Evolutionary conservation across 345 rosid species (phyloP).

Genomic region (Citrus maxima): DNA sequence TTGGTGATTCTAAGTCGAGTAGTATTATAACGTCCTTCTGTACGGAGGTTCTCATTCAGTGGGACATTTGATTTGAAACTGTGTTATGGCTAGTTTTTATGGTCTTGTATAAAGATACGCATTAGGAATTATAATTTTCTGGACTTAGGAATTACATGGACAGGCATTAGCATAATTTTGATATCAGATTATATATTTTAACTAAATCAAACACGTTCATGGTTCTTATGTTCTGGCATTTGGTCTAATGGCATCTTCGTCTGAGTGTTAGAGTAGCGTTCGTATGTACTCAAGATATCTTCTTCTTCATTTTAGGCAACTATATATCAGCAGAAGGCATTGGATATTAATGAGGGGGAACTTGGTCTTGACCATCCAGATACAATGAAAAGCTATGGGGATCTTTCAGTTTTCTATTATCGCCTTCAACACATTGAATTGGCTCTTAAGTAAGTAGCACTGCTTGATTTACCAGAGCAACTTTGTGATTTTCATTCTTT

Average conservation of each 20-base stretch:
- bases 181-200: not conserved
- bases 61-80: too few relatives aligned
- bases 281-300: constrained; percentile 4
- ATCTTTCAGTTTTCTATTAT: constrained; percentile 71
- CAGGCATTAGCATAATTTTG: not conserved
- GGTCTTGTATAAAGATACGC: not conserved
- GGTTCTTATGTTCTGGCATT: not conserved
- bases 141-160: not conserved
- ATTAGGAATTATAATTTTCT: not conserved
- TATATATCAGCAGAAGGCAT: constrained; percentile 88
- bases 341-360: constrained; percentile 91
- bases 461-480: constrained; percentile 1
- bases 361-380: constrained; percentile 96
- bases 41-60: too few relatives aligned
- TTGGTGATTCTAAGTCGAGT: too few relatives aligned
- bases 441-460: constrained; percentile 58
- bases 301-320: constrained; percentile 46
- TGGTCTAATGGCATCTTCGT: not conserved
- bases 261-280: not conserved
- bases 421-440: constrained; percentile 70
- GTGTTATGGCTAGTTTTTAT: not conserved
- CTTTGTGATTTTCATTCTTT: not conserved
- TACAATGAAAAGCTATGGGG: constrained; percentile 75
- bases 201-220: not conserved
- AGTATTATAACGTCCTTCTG: too few relatives aligned